These are phyloP conservation scores for Polysphondylium violaceum DNA, from an alignment of 78 protist genomes.

Conservation along the genomic window DNA sequence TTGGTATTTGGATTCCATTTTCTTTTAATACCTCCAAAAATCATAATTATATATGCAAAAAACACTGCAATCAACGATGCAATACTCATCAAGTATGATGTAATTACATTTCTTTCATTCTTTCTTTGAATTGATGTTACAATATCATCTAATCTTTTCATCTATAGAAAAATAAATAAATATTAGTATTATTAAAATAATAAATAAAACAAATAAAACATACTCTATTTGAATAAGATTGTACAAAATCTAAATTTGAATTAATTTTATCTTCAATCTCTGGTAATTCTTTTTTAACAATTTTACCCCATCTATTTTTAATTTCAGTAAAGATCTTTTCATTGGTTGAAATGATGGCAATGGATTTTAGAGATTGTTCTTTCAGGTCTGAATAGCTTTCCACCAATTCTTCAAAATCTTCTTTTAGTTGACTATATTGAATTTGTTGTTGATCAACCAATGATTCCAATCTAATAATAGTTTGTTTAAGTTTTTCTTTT, in stretches of 20 bases:
- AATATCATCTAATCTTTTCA: constrained; percentile 69
- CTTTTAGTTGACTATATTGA: constrained; percentile 30
- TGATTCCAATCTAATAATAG: constrained; percentile 32
- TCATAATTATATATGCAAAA: constrained; percentile 52
- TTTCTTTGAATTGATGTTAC: constrained; percentile 64
- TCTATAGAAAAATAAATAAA: background rate
- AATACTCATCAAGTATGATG: constrained; percentile 28
- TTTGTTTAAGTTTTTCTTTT: constrained; percentile 30
- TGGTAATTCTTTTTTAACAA: constrained; percentile 42
- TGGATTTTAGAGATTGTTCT: constrained; percentile 33
- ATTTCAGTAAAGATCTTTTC: constrained; percentile 54
- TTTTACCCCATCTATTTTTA: constrained; percentile 6
- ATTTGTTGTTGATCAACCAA: constrained; percentile 39
- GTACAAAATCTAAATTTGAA: constrained; percentile 51
- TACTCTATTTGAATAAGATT: constrained; percentile 72
- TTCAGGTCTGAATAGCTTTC: constrained; percentile 21
- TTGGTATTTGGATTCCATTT: constrained; percentile 5
- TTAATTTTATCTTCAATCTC: constrained; percentile 67
- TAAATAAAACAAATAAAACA: background rate
- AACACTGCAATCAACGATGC: constrained; percentile 44
- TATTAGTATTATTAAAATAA: background rate
- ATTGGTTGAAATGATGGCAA: constrained; percentile 53
- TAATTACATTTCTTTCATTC: constrained; percentile 52
- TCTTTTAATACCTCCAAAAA: constrained; percentile 18
- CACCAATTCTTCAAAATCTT: constrained; percentile 28